Evolutionary conservation across 768 basidiomycete species (phyloP), one percentile per base, ranked within the genome.

Genomic region (Agaricus sinodeliciosus): DNA sequence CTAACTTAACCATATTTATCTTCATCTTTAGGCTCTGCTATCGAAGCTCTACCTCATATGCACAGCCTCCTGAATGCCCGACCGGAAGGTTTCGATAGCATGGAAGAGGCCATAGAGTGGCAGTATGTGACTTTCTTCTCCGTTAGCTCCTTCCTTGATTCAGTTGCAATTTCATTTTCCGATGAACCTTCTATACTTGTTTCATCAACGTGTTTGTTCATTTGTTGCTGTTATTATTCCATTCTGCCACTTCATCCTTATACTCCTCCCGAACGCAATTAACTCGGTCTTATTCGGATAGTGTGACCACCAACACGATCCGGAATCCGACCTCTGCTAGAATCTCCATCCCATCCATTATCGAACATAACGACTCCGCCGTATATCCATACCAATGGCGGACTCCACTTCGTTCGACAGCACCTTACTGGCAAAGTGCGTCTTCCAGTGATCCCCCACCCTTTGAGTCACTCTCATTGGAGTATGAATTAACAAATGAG

Each of bases 41-140:
- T 97, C 27, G 96, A 97, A 42, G 92, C 94, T 1, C 77, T 99
- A 11, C 90, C 92, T 0, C 81, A 90, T 59, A 99, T 99, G 96
- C 83, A 90, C 55, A 82, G 76, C 39, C 80, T 98, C 34, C 77
- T 99, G 27, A 86, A 88, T 53, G 80, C 84, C 25, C 81, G 94
- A 9, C 96, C 95, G 6, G 84, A 83, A 44, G 86, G 87, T 0
- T 99, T 98, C 65, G 79, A 81, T 49, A 88, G 80, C 41, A 69
- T 86, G 7, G 88, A 94, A 63, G 87, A 87, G 48, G 94, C 88
- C 0, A 82, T 99, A 39, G 85, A 90, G 55, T 99, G 96, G 96
- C 95, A 98, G 94, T 97, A 68, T 62, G 94, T 76, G 8, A 22
- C 19, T 27, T 56, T 25, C 41, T 40, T 8, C 11, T 5, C 12